Evolutionary conservation across 805 yeast species (phyloP).

Genomic region (Hanseniaspora mollemarum): DNA sequence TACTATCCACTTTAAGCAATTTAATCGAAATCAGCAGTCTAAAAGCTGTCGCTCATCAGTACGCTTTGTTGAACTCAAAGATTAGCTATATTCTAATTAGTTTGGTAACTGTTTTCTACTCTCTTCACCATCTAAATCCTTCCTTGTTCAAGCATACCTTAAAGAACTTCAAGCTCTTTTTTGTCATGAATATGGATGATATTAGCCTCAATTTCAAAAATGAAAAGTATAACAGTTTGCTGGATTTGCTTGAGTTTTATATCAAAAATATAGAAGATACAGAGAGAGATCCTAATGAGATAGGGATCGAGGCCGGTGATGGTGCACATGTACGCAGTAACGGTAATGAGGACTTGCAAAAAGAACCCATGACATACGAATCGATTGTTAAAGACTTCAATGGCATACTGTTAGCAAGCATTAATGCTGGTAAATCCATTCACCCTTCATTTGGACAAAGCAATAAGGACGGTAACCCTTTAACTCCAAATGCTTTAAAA

Average conservation of each 20-base stretch:
- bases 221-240: not conserved
- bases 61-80: not conserved
- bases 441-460: not conserved
- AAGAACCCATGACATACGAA: not conserved
- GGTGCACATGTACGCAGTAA: not conserved
- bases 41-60: not conserved
- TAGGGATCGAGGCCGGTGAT: not conserved
- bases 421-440: not conserved
- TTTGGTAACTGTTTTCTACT: not conserved
- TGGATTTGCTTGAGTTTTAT: not conserved
- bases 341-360: not conserved
- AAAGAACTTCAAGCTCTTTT: not conserved
- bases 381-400: not conserved
- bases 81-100: not conserved
- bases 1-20: not conserved
- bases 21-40: not conserved
- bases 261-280: not conserved
- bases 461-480: no score
- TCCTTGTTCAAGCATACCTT: not conserved
- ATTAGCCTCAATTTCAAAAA: not conserved
- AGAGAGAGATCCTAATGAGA: not conserved
- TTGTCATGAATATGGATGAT: not conserved
- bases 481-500: no score
- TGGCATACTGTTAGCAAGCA: not conserved
- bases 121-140: not conserved